These are phyloP conservation scores for Fraxinus latifolia DNA, from an alignment of 305 asterid genomes.

Conservation along the genomic window DNA sequence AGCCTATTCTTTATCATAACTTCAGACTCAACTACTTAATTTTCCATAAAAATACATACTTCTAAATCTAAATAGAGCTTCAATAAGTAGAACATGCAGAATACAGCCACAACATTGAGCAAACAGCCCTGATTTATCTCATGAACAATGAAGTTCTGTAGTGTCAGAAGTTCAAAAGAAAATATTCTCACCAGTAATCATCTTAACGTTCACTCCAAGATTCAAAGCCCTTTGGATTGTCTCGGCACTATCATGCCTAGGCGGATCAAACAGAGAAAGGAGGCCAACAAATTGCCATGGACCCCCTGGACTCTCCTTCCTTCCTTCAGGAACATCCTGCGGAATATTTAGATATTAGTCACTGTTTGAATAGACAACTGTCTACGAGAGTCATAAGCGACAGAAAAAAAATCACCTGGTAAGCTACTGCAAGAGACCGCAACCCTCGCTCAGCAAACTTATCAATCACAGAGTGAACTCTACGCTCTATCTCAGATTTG, in stretches of 20 bases:
- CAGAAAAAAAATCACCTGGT: conserved; percentile 46
- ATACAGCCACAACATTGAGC: background rate
- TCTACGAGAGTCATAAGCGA: background rate
- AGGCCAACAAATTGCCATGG: conserved; percentile 81
- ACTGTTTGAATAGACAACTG: conserved; percentile 6
- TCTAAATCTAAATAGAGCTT: background rate
- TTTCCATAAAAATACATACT: background rate
- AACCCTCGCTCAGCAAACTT: conserved; percentile 70
- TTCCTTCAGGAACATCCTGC: conserved; percentile 77
- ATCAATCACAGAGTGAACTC: conserved; percentile 58
- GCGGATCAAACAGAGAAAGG: conserved; percentile 81
- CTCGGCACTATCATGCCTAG: conserved; percentile 75
- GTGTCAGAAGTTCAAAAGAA: background rate
- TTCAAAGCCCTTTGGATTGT: conserved; percentile 73
- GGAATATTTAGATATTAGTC: conserved; percentile 15
- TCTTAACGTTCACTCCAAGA: conserved; percentile 77
- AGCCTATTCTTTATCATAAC: conserved; percentile 1
- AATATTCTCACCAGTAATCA: conserved; percentile 68
- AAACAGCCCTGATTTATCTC: background rate
- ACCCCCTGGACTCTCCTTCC: conserved; percentile 73
- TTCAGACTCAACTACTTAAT: background rate
- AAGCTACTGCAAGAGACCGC: conserved; percentile 69
- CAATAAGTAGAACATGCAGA: background rate
- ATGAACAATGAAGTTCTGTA: background rate
- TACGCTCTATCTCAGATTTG: conserved; percentile 60